Evolutionary conservation across 2,329 filamentous ascomycete genomes (phyloP).

Genomic region (Aspergillus fructus): DNA sequence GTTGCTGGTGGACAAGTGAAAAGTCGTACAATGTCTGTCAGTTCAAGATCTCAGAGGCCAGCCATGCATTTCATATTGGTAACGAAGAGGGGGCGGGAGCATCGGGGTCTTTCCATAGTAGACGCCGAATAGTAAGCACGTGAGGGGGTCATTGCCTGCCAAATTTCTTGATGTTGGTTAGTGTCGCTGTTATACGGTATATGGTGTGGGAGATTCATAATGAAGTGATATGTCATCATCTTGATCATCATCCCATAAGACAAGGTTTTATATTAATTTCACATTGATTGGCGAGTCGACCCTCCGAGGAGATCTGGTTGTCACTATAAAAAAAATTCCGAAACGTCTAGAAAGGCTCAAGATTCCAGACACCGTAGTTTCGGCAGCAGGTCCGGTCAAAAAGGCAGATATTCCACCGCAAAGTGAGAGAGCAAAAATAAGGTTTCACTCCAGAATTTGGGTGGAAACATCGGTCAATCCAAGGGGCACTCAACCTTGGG

Average conservation of each 20-base stretch:
- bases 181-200: background rate
- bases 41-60: background rate
- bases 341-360: background rate
- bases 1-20: background rate
- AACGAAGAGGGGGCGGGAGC: background rate
- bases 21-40: background rate
- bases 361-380: slow-evolving; percentile 1
- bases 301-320: background rate
- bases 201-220: background rate
- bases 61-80: background rate
- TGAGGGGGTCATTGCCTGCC: too few species aligned
- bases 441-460: slow-evolving; percentile 10
- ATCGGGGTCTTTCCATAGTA: too few species aligned
- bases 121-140: too few species aligned
- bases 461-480: slow-evolving; percentile 18
- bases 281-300: background rate
- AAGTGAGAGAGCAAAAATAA: slow-evolving; percentile 7
- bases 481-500: background rate
- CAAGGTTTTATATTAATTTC: background rate
- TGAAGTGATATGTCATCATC: background rate
- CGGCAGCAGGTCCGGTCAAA: slow-evolving; percentile 10
- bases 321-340: background rate
- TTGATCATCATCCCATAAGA: background rate
- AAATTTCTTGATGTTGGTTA: background rate
- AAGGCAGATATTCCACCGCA: slow-evolving; percentile 10